Evolutionary conservation across 2,329 filamentous ascomycete species (phyloP), one percentile per base, ranked within the genome.

Genomic region (Myriosclerotinia curreyana): DNA sequence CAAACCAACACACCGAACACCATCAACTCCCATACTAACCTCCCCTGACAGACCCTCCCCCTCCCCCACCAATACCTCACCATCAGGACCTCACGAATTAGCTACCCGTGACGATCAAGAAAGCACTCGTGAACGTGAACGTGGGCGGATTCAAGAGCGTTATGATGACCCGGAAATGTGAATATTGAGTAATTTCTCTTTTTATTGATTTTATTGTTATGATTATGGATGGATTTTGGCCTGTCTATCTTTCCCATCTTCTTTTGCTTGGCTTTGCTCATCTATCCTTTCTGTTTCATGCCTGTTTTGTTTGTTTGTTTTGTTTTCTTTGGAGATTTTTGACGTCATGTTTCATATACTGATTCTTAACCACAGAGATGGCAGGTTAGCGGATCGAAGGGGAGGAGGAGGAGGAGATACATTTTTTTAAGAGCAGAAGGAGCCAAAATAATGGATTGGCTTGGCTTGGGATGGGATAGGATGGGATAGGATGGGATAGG

Each of bases 151-250:
- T 20, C 55, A 49, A 11, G 49, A 54, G 9, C 59, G 50, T 54
- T 54, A 61, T 7, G 49, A 61, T 17, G 49, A 61, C 34, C 49
- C 49, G 49, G 48, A 61, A 61, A 54, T 61, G 49, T 54, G 59
- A 61, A 61, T 54, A 61, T 34, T 40, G 50, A 61, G 40, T 53
- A 31, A 53, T 42, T 44, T 61, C 20, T 61, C 44, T 54, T 22
- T 34, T 28, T 60, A 38, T 55, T 55, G 12, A 20, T n/a, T 28
- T 17, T 56, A n/a, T n/a, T 9, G 17, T 2, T 9, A 25, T 34
- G 17, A 56, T 42, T 28, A 34, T n/a, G n/a, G n/a, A n/a, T n/a
- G n/a, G n/a, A n/a, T n/a, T n/a, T n/a, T n/a, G n/a, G n/a, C n/a
- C n/a, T n/a, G n/a, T n/a, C 20, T 50, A 44, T 44, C 34, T 40